Evolutionary conservation across 345 rosid species (phyloP), one percentile per base, ranked within the genome.

Genomic region (Acer negundo): DNA sequence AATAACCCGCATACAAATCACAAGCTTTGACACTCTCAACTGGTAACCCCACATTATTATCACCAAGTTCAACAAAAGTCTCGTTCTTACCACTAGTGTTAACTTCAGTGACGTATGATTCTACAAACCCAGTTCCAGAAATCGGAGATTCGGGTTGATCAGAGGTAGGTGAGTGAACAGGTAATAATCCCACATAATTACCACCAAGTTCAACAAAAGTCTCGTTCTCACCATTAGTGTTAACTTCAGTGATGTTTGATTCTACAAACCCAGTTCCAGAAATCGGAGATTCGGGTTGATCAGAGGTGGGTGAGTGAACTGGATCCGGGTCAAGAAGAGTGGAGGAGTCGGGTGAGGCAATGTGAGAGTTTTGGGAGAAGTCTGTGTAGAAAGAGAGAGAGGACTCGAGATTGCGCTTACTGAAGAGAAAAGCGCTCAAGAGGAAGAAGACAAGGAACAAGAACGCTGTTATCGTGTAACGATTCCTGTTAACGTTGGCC

Each of bases 1-100:
- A 96, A 23, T 73, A 79, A 66, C 99, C 98, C 75, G 2, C 72
- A 78, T 91, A 91, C 75, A 96, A 70, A 89, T 96, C 90, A 80
- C 99, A 96, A 11, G 78, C 82, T 62, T 82, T 81, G 69, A 80
- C 64, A 68, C 82, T 78, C 85, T 79, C 81, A 59, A 38, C 70
- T 56, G 67, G 26, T 13, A 59, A 19, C 69, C 44, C 58, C 75
- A 46, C 70, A 53, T 51, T 76, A 17, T 56, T 69, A 38, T 69
- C 81, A 19, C 58, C 51, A 10, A 7, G 11, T 9, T 47, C 35
- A 44, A 1, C 79, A 42, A 59, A 76, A 67, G 87, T 59, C 28
- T 59, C 66, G 31, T 70, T 20, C 62, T 79, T 79, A 2, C 65
- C 53, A 51, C 0, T 49, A 65, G 38, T 75, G n/a, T 64, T 38